A percentile compares a stretch with the other conserved stretches of the same genome.
These are phyloP conservation scores for Tarenaya hassleriana DNA, from an alignment of 345 rosid genomes.

Conservation along the genomic window DNA sequence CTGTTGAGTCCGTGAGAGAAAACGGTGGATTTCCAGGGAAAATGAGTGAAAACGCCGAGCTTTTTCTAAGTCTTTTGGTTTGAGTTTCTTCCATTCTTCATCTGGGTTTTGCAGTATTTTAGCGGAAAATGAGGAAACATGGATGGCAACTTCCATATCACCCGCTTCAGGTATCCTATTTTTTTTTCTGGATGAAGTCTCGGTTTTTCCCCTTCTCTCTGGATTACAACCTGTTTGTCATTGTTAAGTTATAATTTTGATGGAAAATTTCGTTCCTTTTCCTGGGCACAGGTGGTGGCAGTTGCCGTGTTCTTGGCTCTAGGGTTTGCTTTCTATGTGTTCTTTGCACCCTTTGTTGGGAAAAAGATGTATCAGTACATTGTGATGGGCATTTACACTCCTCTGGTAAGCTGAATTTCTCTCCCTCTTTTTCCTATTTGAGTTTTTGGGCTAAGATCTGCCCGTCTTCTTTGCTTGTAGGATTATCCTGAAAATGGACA, in stretches of 20 bases:
- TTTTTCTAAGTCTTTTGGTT: conserved; percentile 15
- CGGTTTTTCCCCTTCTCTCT: not conserved
- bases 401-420: conserved; percentile 52
- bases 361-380: conserved; percentile 65
- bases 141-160: conserved; percentile 99
- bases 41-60: conserved; percentile 41
- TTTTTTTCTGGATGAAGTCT: not conserved
- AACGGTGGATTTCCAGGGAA: conserved; percentile 29
- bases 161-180: conserved; percentile 79
- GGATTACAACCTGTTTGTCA: not conserved
- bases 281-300: conserved; percentile 79
- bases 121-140: conserved; percentile 74
- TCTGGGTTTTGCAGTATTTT: conserved; percentile 37
- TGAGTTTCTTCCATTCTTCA: conserved; percentile 22
- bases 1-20: conserved; percentile 32
- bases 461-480: conserved; percentile 8
- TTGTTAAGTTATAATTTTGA: conserved; percentile 23
- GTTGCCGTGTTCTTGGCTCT: conserved; percentile 96
- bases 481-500: too few relatives aligned
- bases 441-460: conserved; percentile 53
- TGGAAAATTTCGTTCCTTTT: conserved; percentile 15
- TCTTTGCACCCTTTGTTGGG: conserved; percentile 98
- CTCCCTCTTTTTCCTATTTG: not conserved
- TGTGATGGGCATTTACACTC: conserved; percentile 89
- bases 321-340: conserved; percentile 96